Conservation (phyloP, 2,329 filamentous ascomycete species). For the Setomelanomma holmii region DNA sequence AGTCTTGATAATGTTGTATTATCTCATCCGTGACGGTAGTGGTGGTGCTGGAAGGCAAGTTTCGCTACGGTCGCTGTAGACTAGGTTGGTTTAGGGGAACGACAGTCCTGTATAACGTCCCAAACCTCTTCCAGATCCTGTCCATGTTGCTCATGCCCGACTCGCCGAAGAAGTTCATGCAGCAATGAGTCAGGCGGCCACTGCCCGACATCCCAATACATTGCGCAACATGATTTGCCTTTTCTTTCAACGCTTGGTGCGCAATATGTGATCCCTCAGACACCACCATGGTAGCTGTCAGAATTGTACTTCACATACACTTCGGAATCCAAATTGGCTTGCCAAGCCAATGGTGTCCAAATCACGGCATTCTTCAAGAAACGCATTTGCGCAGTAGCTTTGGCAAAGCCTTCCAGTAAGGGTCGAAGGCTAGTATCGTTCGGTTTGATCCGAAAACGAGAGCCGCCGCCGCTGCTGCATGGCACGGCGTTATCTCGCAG, state of each 20-base stretch:
- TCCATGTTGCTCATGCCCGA: slow-evolving; percentile 1
- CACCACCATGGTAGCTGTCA: background rate
- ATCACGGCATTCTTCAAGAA: slow-evolving; percentile 13
- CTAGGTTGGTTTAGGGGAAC: no score
- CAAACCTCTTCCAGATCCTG: background rate
- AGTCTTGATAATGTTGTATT: no score
- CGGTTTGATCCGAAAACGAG: slow-evolving; percentile 12
- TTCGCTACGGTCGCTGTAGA: no score
- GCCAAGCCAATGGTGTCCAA: slow-evolving; percentile 12
- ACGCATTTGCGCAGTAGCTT: slow-evolving; percentile 18
- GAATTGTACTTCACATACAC: no score
- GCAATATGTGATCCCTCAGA: background rate
- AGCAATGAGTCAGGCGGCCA: slow-evolving; percentile 15
- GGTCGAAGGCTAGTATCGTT: slow-evolving; percentile 10
- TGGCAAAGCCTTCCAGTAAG: slow-evolving; percentile 21
- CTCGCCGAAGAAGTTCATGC: slow-evolving; percentile 5
- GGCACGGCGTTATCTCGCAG: background rate
- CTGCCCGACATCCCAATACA: background rate
- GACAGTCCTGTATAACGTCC: no score
- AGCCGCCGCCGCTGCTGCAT: background rate
- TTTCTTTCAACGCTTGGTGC: background rate
- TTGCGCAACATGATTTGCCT: background rate
- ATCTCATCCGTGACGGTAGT: no score
- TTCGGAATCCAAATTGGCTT: background rate
- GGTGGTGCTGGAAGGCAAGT: no score